phyloP scores from a whole-genome alignment of 139 green algal genomes.

The Chlamydomonas incerta region DNA sequence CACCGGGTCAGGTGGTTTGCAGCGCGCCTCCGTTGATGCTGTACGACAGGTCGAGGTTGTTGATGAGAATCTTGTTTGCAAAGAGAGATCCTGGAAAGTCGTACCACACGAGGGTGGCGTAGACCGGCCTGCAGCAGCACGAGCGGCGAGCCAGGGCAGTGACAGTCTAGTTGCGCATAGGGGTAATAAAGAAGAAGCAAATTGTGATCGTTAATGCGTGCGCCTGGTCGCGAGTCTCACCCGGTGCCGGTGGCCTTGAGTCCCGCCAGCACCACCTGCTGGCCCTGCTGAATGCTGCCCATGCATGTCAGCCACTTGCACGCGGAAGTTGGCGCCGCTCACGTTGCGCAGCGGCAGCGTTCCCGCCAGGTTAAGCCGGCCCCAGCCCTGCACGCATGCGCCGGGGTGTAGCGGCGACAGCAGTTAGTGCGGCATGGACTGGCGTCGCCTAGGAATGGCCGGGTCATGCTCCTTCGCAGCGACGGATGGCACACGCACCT shows the following conservation, averaged over 20 bases:
- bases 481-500: not conserved
- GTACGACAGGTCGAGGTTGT: slow-evolving; percentile 4
- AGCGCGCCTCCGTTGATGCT: not conserved
- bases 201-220: too few species aligned
- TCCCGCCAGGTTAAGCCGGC: not conserved
- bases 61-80: not conserved
- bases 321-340: not conserved
- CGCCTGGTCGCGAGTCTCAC: too few species aligned
- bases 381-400: slow-evolving; percentile 4
- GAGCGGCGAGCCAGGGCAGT: too few species aligned
- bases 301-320: not conserved
- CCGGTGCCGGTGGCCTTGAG: slow-evolving; percentile 14
- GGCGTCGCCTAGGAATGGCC: too few species aligned
- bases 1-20: too few species aligned
- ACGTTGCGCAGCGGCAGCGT: slow-evolving; percentile 14
- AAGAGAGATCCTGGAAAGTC: slow-evolving; percentile 7
- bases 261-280: not conserved
- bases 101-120: slow-evolving; percentile 13
- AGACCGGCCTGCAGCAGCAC: slow-evolving; percentile 3
- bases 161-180: too few species aligned
- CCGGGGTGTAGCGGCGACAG: too few species aligned
- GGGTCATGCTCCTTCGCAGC: too few species aligned
- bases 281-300: not conserved
- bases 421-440: too few species aligned
- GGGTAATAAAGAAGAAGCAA: too few species aligned